These are phyloP conservation scores for Austroboletus eburneus DNA, from an alignment of 768 basidiomycete species.

Conservation along the genomic window DNA sequence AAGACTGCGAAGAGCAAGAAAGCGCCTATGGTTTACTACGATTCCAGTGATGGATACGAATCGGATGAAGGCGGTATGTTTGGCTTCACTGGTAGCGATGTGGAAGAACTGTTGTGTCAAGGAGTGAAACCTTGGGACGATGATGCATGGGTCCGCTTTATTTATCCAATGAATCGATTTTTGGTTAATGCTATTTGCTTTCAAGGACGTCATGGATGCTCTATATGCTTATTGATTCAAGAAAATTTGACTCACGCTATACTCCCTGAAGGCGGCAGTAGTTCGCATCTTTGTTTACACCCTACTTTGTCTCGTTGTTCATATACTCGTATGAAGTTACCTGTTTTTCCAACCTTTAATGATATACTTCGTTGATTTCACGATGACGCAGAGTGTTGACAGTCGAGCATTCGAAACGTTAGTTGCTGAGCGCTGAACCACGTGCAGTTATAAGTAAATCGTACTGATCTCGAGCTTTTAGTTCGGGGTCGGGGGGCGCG, in stretches of 20 bases:
- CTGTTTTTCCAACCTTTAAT: too few relatives aligned
- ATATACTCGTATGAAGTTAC: too few relatives aligned
- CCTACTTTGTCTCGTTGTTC: too few relatives aligned
- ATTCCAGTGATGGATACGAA: not conserved
- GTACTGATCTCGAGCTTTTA: too few relatives aligned
- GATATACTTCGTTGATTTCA: too few relatives aligned
- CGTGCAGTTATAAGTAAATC: too few relatives aligned
- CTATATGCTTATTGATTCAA: not conserved
- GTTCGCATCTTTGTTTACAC: too few relatives aligned
- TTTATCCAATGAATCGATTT: not conserved
- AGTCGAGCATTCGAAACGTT: too few relatives aligned
- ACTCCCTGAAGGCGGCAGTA: too few relatives aligned
- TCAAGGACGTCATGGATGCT: slow-evolving; percentile 3
- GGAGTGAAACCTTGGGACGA: slow-evolving; percentile 44
- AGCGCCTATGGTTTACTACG: not conserved
- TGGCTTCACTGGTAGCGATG: slow-evolving; percentile 31
- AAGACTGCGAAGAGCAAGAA: not conserved
- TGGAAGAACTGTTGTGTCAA: slow-evolving; percentile 33
- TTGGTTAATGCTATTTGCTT: not conserved
- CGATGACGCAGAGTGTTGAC: too few relatives aligned
- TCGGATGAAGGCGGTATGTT: slow-evolving; percentile 4
- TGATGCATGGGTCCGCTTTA: slow-evolving; percentile 31
- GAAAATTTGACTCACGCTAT: not conserved
- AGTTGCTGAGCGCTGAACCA: too few relatives aligned
- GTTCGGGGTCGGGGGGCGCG: too few relatives aligned